Evolutionary conservation across 2,329 filamentous ascomycete species (phyloP).

Genomic region (Phialophora expanda): DNA sequence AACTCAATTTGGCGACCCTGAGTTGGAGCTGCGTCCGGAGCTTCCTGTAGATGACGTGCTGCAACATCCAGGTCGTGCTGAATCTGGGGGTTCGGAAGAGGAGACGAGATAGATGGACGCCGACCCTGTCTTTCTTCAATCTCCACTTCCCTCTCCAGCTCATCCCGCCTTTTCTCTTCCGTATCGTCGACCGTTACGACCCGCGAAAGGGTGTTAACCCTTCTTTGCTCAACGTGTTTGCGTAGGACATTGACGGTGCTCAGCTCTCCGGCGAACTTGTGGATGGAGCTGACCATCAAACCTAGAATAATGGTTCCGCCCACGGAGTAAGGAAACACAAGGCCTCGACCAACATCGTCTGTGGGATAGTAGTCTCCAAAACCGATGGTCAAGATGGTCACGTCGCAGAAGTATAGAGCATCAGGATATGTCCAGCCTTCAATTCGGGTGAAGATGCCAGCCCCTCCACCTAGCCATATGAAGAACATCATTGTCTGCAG

Average conservation of each 20-base stretch:
- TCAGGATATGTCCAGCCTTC: conserved; percentile 73
- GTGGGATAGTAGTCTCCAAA: conserved; percentile 67
- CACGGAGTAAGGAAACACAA: conserved; percentile 83
- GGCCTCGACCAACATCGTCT: conserved; percentile 65
- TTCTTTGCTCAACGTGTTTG: conserved; percentile 61
- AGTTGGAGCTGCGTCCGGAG: conserved; percentile 8
- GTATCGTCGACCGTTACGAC: conserved; percentile 52
- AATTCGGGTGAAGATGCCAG: conserved; percentile 72
- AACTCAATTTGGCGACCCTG: conserved; percentile 27
- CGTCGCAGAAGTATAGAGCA: conserved; percentile 77
- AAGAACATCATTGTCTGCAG: conserved; percentile 87
- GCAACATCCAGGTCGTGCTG: conserved; percentile 33
- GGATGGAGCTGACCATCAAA: conserved; percentile 80
- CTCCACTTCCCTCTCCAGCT: conserved; percentile 39
- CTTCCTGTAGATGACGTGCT: conserved; percentile 8
- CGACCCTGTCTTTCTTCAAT: conserved; percentile 32
- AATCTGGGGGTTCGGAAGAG: conserved; percentile 40
- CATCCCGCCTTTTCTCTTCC: conserved; percentile 38
- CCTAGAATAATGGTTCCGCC: conserved; percentile 83
- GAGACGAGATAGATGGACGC: conserved; percentile 45
- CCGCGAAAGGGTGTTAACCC: conserved; percentile 60
- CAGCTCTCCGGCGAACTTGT: conserved; percentile 66
- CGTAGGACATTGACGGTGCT: conserved; percentile 67
- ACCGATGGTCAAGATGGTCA: conserved; percentile 66
- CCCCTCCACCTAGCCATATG: conserved; percentile 78